Base-by-base conservation (phyloP, 2,329 filamentous ascomycete species). In the Phoma herbarum region DNA sequence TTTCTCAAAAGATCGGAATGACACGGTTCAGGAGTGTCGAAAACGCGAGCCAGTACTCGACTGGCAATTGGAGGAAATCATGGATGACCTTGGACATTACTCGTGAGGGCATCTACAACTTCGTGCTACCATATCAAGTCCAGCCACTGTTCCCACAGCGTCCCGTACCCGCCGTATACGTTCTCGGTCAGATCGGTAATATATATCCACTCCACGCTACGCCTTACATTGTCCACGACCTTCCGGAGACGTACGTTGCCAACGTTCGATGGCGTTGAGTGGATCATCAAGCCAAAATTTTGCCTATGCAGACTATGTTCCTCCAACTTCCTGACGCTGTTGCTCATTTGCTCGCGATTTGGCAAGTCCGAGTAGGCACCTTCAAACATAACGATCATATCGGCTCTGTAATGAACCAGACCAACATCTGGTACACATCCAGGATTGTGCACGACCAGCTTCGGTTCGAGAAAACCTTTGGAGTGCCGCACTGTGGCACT, bases 351-450 rank as follows among this genome's bases (percentile, higher is more conserved):
- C 7, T 55, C 48, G 22, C 60, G 45, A 12, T 29, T 14, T 18
- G 65, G 64, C 50, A 67, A 16, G 10, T 64, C 48, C 11, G 48
- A 47, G 41, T 62, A 73, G 18, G 44, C 46, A 5, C 69, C 64
- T 25, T 74, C 69, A 43, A 67, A 72, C 2, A 73, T 52, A 6
- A 74, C 63, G 1, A 65, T 63, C 9, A 71, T 47, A 49, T 74
- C 65, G 0, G 65, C 60, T 28, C 57, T 57, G 10, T 59, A 57
- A 9, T 25, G 51, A 22, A 62, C 60, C 50, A 71, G 41, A 4
- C 61, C 61, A 26, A 41, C 53, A 52, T 63, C 49, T 5, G 71
- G 71, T 8, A 72, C 45, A 10, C 37, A 37, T 0, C 69, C 71
- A 2, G 68, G 62, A 35, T 68, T 72, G 23, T 69, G 64, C 11